Conservation (phyloP, 352 stramenopile genomes). For the Globisporangium nunn region DNA sequence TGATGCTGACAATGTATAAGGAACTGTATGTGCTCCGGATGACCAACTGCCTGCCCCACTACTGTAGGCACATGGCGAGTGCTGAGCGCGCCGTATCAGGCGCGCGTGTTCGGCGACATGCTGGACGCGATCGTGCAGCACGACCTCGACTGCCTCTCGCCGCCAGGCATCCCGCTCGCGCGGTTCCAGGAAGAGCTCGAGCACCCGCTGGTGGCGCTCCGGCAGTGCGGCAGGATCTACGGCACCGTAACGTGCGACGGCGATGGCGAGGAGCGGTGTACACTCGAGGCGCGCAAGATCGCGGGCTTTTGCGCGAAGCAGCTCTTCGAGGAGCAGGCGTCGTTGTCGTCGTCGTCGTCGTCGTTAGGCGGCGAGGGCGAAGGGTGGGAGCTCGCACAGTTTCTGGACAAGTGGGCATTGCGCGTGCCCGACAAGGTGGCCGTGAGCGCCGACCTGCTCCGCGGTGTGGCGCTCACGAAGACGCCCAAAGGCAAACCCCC, state of each 20-base stretch:
- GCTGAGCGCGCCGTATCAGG: conserved; percentile 47
- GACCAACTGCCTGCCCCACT: background rate
- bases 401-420: conserved; percentile 81
- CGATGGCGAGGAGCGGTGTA: conserved; percentile 25
- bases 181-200: conserved; percentile 26
- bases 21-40: background rate
- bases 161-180: conserved; percentile 33
- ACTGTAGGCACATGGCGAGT: conserved; percentile 42
- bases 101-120: conserved; percentile 59
- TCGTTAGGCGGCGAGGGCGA: conserved; percentile 20
- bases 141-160: conserved; percentile 45
- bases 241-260: conserved; percentile 19
- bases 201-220: conserved; percentile 45
- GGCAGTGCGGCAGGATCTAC: conserved; percentile 68
- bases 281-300: conserved; percentile 51
- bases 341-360: conserved; percentile 15
- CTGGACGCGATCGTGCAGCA: conserved; percentile 68
- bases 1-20: too few relatives aligned
- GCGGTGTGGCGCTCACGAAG: conserved; percentile 52
- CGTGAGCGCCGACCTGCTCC: conserved; percentile 58
- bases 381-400: conserved; percentile 46
- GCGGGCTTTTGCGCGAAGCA: conserved; percentile 65
- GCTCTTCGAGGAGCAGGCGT: conserved; percentile 61
- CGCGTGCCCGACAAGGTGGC: conserved; percentile 59
- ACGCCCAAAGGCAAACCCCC: conserved; percentile 29